Base-by-base conservation (phyloP, 2,329 filamentous ascomycete genomes). In the Trichoderma sp. region DNA sequence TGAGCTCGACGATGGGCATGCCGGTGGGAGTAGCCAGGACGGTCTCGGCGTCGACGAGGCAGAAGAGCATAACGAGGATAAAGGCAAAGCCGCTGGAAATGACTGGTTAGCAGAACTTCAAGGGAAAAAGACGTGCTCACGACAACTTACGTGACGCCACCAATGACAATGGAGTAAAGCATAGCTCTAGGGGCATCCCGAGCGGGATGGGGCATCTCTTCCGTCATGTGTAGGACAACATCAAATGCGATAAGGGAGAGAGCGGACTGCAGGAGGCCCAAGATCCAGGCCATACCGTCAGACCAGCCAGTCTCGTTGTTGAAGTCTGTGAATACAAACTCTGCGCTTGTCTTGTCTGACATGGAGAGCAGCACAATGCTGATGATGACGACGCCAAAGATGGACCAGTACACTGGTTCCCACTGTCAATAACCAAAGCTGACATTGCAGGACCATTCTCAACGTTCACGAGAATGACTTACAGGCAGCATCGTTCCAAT, bases 261-360 rank as follows among this genome's bases (percentile, higher is more conserved):
- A 17, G 58, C 58, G 19, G 58, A 61, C 58, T 61, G 58, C 15
- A 61, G 26, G 3, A 61, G 58, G 7, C 58, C 58, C 24, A 61
- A 43, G 24, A 61, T 61, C 58, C 58, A 61, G 17, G 58, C 58
- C 58, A 61, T 61, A 7, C 58, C 58, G 28, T 61, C 58, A 15
- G 58, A 52, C 58, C 58, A 61, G n/a, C 58, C 58, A 52, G 58
- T 61, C n/a, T 61, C 58, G 34, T 61, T 61, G 34, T 52, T 44
- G 47, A 44, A 61, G 58, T 61, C 7, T 26, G 58, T 61, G 17
- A 61, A 61, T 17, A 61, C 58, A 30, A 61, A 61, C 24, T 61
- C 47, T 44, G 58, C 58, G 5, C 58, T 61, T n/a, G 58, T 61
- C 58, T 61, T 61, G 21, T 61, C 58, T 44, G 58, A 61, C 47